phyloP scores from a whole-genome alignment of 2,329 filamentous ascomycete genomes.

The Didymella sp. region DNA sequence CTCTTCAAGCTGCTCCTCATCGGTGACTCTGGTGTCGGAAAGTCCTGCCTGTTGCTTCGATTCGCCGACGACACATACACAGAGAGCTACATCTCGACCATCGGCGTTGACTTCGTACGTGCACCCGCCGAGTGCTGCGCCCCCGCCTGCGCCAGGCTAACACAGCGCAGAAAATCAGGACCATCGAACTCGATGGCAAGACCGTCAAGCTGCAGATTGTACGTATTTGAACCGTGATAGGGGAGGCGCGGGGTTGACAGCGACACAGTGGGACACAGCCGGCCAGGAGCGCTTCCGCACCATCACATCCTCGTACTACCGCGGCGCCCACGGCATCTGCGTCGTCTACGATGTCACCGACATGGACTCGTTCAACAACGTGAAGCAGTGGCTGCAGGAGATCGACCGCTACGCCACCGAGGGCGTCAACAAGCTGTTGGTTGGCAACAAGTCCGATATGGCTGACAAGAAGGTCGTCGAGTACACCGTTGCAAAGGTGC shows the following conservation, averaged over 20 bases:
- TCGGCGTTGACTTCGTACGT: constrained; percentile 87
- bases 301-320: constrained; percentile 99
- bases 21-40: constrained; percentile 99
- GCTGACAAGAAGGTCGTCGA: constrained; percentile 99
- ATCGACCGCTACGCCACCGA: constrained; percentile 99
- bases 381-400: constrained; percentile 99
- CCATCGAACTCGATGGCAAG: constrained; percentile 99
- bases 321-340: constrained; percentile 98
- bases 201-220: constrained; percentile 98
- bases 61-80: constrained; percentile 94
- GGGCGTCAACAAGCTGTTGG: constrained; percentile 98
- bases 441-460: constrained; percentile 99
- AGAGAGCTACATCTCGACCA: constrained; percentile 99
- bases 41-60: constrained; percentile 96
- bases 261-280: constrained; percentile 90
- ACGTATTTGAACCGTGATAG: constrained; percentile 9
- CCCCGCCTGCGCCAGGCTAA: constrained; percentile 34
- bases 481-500: constrained; percentile 98
- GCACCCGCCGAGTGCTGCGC: constrained; percentile 34
- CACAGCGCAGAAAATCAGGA: constrained; percentile 88
- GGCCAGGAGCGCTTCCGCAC: constrained; percentile 99
- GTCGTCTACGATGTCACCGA: constrained; percentile 99
- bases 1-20: constrained; percentile 99
- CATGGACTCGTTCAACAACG: constrained; percentile 99
- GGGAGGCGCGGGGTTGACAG: constrained; percentile 23